These are phyloP conservation scores for Polygonum aviculare DNA, from an alignment of 148 eudicot species.

Conservation along the genomic window DNA sequence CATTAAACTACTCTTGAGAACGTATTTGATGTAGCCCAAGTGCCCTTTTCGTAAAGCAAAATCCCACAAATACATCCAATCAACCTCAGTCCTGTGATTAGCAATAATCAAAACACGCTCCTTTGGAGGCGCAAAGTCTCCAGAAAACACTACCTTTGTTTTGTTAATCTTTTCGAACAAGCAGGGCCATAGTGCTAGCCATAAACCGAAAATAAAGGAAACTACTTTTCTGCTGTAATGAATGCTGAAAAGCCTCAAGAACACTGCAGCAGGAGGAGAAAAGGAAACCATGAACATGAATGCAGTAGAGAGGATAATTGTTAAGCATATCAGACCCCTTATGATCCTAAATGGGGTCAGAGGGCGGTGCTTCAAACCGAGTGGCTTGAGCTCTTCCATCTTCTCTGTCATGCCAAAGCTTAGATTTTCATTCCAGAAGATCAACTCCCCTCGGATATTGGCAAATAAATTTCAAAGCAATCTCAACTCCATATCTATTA, in stretches of 20 bases:
- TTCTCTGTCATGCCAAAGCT: slow-evolving; percentile 14
- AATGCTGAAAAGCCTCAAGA: slow-evolving; percentile 40
- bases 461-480: neutral
- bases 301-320: slow-evolving; percentile 52
- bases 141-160: slow-evolving; percentile 59
- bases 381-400: slow-evolving; percentile 55
- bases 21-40: slow-evolving; percentile 60
- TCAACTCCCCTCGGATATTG: neutral
- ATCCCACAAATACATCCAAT: slow-evolving; percentile 86
- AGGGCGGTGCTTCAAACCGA: slow-evolving; percentile 35
- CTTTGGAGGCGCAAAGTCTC: slow-evolving; percentile 44
- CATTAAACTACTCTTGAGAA: slow-evolving; percentile 74
- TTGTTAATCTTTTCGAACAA: slow-evolving; percentile 72
- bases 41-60: slow-evolving; percentile 65
- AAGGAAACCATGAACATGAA: slow-evolving; percentile 50
- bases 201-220: slow-evolving; percentile 47
- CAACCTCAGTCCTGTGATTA: slow-evolving; percentile 84
- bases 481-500: neutral
- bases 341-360: slow-evolving; percentile 46
- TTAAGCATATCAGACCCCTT: slow-evolving; percentile 59
- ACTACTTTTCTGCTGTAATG: slow-evolving; percentile 50
- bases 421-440: slow-evolving; percentile 10
- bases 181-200: slow-evolving; percentile 77
- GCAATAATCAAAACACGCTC: slow-evolving; percentile 71
- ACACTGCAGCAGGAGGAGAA: slow-evolving; percentile 31